These are phyloP conservation scores for Tetracladium setigerum DNA, from an alignment of 495 filamentous ascomycete genomes.

Conservation along the genomic window DNA sequence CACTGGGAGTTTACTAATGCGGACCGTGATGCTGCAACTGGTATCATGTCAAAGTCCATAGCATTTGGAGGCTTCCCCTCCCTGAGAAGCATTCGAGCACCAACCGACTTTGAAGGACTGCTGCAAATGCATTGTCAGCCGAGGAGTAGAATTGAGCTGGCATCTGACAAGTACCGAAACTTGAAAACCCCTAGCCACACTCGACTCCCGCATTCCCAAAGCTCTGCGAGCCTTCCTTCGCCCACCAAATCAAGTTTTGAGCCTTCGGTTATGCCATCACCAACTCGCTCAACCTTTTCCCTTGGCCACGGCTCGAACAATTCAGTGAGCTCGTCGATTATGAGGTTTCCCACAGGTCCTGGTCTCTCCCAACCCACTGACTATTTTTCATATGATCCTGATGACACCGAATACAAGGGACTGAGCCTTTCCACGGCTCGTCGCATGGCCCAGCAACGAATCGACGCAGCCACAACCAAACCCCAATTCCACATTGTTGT, in stretches of 20 bases:
- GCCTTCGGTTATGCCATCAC: slow-evolving; percentile 1
- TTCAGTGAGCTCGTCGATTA: slow-evolving; percentile 7
- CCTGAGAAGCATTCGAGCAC: slow-evolving; percentile 59
- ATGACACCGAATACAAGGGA: slow-evolving; percentile 23
- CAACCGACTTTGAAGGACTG: slow-evolving; percentile 64
- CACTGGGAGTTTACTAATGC: slow-evolving; percentile 72
- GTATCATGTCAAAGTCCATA: slow-evolving; percentile 67
- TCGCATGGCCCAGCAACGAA: slow-evolving; percentile 45
- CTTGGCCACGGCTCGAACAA: background rate
- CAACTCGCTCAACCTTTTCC: slow-evolving; percentile 15
- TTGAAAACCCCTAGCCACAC: slow-evolving; percentile 23
- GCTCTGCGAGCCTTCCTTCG: slow-evolving; percentile 5
- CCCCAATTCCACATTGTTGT: slow-evolving; percentile 50
- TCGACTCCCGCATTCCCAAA: background rate
- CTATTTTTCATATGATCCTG: slow-evolving; percentile 8
- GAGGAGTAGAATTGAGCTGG: slow-evolving; percentile 27
- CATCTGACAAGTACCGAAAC: slow-evolving; percentile 21
- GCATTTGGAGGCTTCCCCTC: slow-evolving; percentile 60
- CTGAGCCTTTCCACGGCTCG: slow-evolving; percentile 42
- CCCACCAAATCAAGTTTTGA: background rate
- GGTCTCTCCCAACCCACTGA: slow-evolving; percentile 30
- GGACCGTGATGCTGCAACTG: slow-evolving; percentile 47
- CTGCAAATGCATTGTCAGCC: slow-evolving; percentile 65
- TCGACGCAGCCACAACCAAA: slow-evolving; percentile 43
- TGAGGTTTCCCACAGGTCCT: slow-evolving; percentile 40